Evolutionary conservation across 2,329 filamentous ascomycete species (phyloP), one percentile per base, ranked within the genome.

Genomic region (Colletotrichum sp.): DNA sequence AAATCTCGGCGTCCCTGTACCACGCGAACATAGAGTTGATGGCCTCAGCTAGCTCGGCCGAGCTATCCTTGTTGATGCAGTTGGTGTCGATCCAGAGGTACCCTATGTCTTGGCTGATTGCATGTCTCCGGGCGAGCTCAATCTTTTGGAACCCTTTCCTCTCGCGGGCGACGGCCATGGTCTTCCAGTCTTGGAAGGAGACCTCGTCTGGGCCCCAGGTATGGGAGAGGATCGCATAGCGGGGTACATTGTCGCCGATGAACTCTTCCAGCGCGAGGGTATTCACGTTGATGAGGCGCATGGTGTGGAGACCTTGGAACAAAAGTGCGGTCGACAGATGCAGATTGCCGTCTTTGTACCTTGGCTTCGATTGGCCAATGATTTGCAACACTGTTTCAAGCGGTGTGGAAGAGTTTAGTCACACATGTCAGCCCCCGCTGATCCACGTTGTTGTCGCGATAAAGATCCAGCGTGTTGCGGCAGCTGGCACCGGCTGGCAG

Each of bases 261-360:
- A 82, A 82, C 21, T 75, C 76, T 49, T 80, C 75, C 10, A 84
- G 74, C 2, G 72, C 59, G 13, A 77, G 68, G 6, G 76, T 81
- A 13, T 68, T 21, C 2, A 76, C 77, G 68, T 83, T 81, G 16
- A 84, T 78, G 16, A 84, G 79, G 10, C 82, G 78, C 82, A 83
- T 84, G n/a, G 28, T 16, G 9, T 12, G 18, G 28, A 36, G 8
- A 28, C 62, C 34, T 32, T 1, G 57, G 24, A 18, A 28, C 12
- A 30, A 9, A 32, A 60, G 30, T 18, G 28, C 18, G 15, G 57
- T 60, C 57, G 16, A 32, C 26, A 32, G 26, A 60, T 28, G 26
- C 26, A 28, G 28, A 8, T 32, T 18, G 26, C 39, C 39, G 9
- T 44, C 18, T 44, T 44, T 6, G 9, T 44, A 1, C 9, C 39